Evolutionary conservation across 2,329 filamentous ascomycete genomes (phyloP).

Genomic region (Ceratocystis cubensis): DNA sequence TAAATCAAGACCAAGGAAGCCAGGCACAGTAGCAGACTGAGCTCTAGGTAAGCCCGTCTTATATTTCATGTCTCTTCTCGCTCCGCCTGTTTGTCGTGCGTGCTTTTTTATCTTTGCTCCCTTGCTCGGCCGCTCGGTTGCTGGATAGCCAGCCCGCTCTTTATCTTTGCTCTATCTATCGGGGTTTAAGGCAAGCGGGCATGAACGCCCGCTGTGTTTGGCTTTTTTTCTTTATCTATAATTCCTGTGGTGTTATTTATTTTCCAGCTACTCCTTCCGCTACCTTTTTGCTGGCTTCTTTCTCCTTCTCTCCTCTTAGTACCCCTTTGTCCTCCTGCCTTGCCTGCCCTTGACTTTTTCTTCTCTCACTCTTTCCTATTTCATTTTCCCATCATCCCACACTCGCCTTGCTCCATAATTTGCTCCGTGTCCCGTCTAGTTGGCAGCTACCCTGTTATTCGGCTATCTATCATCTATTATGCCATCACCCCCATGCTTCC

Average conservation of each 20-base stretch:
- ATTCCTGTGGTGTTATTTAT: not conserved
- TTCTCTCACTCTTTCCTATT: not conserved
- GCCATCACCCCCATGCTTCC: conserved; percentile 3
- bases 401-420: too few species aligned
- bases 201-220: not conserved
- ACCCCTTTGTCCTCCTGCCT: not conserved
- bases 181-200: not conserved
- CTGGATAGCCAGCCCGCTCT: not conserved
- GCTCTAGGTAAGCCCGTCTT: conserved; percentile 7
- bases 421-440: too few species aligned
- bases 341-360: too few species aligned
- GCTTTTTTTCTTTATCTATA: too few species aligned
- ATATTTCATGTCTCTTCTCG: not conserved
- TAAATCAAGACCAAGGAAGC: not conserved
- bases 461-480: conserved; percentile 13
- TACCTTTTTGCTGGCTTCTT: not conserved
- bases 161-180: conserved; percentile 8
- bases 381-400: not conserved
- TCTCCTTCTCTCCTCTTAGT: not conserved
- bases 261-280: not conserved
- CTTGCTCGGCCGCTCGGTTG: not conserved
- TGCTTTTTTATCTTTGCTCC: not conserved
- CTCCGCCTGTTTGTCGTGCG: too few species aligned
- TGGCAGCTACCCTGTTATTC: conserved; percentile 3
- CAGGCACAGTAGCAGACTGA: not conserved